Evolutionary conservation across 1,284 basidiomycete species (phyloP).

Genomic region (Trichosporon sp.): DNA sequence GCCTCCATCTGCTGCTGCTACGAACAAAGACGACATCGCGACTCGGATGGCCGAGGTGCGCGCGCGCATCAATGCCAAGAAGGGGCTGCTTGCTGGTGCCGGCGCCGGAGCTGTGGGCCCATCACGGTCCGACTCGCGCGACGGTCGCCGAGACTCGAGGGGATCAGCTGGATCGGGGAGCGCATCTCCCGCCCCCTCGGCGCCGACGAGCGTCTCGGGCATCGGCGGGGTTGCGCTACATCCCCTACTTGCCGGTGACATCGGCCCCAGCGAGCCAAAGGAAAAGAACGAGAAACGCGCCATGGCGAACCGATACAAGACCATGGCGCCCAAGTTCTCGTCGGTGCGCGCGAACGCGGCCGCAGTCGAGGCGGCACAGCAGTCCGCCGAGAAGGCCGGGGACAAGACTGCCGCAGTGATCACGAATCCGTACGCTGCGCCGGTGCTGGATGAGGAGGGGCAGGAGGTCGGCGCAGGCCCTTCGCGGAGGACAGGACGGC

Average conservation of each 20-base stretch:
- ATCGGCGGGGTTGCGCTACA: constrained; percentile 63
- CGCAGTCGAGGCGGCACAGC: constrained; percentile 14
- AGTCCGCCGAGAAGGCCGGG: constrained; percentile 6
- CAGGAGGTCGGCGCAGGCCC: constrained; percentile 60
- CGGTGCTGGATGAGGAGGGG: constrained; percentile 53
- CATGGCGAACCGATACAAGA: constrained; percentile 62
- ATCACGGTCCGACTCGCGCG: background rate
- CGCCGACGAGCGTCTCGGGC: background rate
- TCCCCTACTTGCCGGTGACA: constrained; percentile 70
- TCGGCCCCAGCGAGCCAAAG: constrained; percentile 9
- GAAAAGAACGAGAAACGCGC: constrained; percentile 43
- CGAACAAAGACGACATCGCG: constrained; percentile 56
- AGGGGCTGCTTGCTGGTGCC: constrained; percentile 33
- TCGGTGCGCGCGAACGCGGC: constrained; percentile 65
- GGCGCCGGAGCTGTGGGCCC: background rate
- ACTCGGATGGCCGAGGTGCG: constrained; percentile 71
- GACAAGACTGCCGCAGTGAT: constrained; percentile 18
- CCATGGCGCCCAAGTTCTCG: constrained; percentile 95
- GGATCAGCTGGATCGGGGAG: constrained; percentile 7
- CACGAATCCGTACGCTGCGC: constrained; percentile 64
- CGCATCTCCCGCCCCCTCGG: background rate
- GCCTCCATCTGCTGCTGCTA: background rate
- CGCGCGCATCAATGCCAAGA: constrained; percentile 68
- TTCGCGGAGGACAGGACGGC: constrained; percentile 45
- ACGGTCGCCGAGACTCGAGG: background rate